phyloP scores from a whole-genome alignment of 208 protist genomes.

The Crithidia mellificae region DNA sequence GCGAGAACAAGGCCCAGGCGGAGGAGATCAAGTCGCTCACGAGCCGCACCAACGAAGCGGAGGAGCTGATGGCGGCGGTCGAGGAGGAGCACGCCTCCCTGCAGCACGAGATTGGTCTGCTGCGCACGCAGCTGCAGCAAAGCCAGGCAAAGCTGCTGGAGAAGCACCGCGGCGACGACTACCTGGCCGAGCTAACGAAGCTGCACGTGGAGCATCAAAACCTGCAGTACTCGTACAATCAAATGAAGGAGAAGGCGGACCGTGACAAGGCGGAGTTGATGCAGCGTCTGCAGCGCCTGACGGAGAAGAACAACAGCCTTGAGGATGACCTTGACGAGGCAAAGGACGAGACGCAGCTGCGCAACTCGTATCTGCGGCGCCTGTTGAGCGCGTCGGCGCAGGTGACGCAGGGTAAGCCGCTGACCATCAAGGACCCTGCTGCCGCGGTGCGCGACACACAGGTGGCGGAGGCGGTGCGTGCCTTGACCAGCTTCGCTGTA shows the following conservation, averaged over 20 bases:
- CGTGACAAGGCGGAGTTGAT: constrained; percentile 26
- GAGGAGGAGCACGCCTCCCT: constrained; percentile 32
- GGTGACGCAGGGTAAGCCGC: constrained; percentile 35
- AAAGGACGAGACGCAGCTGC: constrained; percentile 43
- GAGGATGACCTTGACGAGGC: constrained; percentile 66
- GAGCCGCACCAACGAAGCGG: constrained; percentile 35
- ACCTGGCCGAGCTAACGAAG: constrained; percentile 60
- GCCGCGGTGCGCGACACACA: constrained; percentile 30
- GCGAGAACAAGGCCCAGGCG: constrained; percentile 45
- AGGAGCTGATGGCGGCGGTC: constrained; percentile 43
- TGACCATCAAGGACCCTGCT: constrained; percentile 16
- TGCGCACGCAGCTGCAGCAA: constrained; percentile 57
- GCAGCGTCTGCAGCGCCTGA: constrained; percentile 30
- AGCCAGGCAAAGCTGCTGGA: constrained; percentile 49
- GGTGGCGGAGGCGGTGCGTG: constrained; percentile 51
- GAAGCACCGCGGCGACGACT: constrained; percentile 55
- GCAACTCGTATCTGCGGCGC: constrained; percentile 68
- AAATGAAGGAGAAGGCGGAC: constrained; percentile 49
- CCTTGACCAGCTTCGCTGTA: constrained; percentile 40
- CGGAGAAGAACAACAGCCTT: constrained; percentile 44
- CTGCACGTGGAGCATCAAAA: constrained; percentile 74
- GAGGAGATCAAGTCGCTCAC: constrained; percentile 43
- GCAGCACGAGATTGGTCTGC: constrained; percentile 37
- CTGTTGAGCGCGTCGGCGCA: constrained; percentile 57
- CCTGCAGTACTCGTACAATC: constrained; percentile 50